Base-by-base conservation (phyloP, 495 filamentous ascomycete species). In the Neohortaea acidophila region DNA sequence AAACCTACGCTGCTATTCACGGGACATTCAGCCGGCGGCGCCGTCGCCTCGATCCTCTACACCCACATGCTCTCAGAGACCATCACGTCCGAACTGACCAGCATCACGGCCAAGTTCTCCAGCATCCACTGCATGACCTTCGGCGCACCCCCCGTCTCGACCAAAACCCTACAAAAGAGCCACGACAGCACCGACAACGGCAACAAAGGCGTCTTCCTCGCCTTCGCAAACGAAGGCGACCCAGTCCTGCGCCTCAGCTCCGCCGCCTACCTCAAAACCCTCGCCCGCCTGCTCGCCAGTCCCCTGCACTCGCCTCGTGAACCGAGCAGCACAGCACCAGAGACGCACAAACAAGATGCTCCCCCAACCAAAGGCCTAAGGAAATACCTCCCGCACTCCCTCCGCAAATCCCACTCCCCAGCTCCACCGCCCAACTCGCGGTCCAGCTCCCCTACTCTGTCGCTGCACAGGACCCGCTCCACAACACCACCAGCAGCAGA, bases 181-280 rank as follows among this genome's bases (percentile, higher is more conserved):
- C 56, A 70, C 21, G 59, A 63, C 15, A 81, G 77, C 42, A 81
- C 70, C 18, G 4, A 23, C 21, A n/a, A n/a, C n/a, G n/a, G n/a
- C n/a, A n/a, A n/a, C n/a, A n/a, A n/a, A n/a, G n/a, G n/a, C n/a
- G 48, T 83, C 2, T 89, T 89, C 55, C 59, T 79, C 21, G 72
- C 70, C 13, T 83, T 91, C 51, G 60, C 85, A 44, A 91, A 89
- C 50, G 82, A 91, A 48, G 83, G 83, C 2, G 83, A 91, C 44
- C 81, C 81, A 0, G 81, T 91, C 0, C 60, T 74, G 1, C 58
- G 83, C 14, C 82, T 81, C 0, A 81, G 87, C 49, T 79, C 26
- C 12, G 22, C 71, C 54, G 67, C 69, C 0, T 85, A 85, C 45
- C 64, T 87, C 8, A 62, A 67, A 29, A 77, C 72, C 12, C 63